Evolutionary conservation across 768 basidiomycete species (phyloP), one percentile per base, ranked within the genome.

Genomic region (Pseudohyphozyma bogoriensis): DNA sequence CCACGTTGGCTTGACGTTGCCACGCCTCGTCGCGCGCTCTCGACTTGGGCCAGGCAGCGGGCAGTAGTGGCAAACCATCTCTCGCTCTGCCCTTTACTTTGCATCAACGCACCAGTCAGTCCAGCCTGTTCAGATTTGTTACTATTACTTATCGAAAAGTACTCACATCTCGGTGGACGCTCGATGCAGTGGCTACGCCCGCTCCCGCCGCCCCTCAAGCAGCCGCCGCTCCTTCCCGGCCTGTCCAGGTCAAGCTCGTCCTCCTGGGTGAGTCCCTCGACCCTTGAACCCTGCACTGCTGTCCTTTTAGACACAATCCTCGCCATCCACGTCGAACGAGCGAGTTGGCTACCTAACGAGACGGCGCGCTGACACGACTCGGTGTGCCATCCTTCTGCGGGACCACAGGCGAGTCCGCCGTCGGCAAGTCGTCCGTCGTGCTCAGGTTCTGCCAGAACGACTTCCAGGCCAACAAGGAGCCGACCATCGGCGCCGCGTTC

Each of bases 381-480:
- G 8, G 60, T 31, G 33, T 12, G 32, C 28, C 39, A 28, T 9
- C 29, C 36, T 31, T 56, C 18, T 51, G 28, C 10, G 10, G 24
- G 26, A 6, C 18, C 15, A 26, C 67, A 96, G 92, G 93, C 69
- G 93, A 99, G 79, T 92, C 93, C 62, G 93, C 93, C 56, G 93
- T 99, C 47, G 93, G 93, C 63, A 99, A 99, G 80, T 95, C 57
- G 28, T 95, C 90, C n/a, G 84, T 99, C 56, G 93, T 97, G 49
- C 81, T 96, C 61, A 85, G 93, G 74, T 99, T 99, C 75, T 91
- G 95, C 74, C 68, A 86, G 73, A 90, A 97, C 77, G 93, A 99
- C 74, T 99, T 97, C 75, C 92, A 96, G 75, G 84, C 89, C 62
- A 96, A 97, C 81, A 97, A 96, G 75, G 91, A 95, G 71, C 93